Evolutionary conservation across 805 yeast species (phyloP).

Genomic region (Candida nemodendra): DNA sequence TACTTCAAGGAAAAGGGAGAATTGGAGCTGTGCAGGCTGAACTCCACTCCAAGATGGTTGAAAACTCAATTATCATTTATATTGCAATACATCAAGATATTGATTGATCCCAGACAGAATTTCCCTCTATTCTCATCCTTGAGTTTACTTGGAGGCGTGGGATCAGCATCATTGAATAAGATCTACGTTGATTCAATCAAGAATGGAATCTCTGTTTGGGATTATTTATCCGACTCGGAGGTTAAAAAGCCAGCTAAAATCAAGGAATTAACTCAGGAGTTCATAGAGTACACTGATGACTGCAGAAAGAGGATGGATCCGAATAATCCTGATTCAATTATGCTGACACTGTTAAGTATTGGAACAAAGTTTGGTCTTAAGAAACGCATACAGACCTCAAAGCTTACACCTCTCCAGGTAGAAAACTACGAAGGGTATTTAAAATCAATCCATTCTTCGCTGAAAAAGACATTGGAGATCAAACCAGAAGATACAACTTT

Average conservation of each 20-base stretch:
- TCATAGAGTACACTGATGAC: slow-evolving; percentile 13
- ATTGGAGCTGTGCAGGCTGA: slow-evolving; percentile 42
- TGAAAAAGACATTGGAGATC: slow-evolving; percentile 23
- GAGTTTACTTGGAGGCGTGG: slow-evolving; percentile 23
- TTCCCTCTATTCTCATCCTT: slow-evolving; percentile 28
- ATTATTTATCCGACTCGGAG: slow-evolving; percentile 16
- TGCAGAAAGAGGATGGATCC: slow-evolving; percentile 27
- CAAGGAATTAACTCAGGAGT: slow-evolving; percentile 8
- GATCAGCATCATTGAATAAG: slow-evolving; percentile 18
- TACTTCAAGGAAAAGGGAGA: slow-evolving; percentile 39
- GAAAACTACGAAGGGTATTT: slow-evolving; percentile 32
- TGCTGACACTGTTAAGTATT: slow-evolving; percentile 34
- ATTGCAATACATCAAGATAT: slow-evolving; percentile 47
- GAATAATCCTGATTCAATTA: slow-evolving; percentile 36
- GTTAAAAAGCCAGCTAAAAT: slow-evolving; percentile 11
- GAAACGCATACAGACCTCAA: slow-evolving; percentile 24
- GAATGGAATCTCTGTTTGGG: slow-evolving; percentile 24
- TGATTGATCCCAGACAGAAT: slow-evolving; percentile 31
- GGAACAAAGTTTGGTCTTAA: slow-evolving; percentile 37
- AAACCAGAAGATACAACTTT: slow-evolving; percentile 31
- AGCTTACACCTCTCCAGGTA: slow-evolving; percentile 17
- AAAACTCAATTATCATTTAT: slow-evolving; percentile 42
- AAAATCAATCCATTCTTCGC: slow-evolving; percentile 35
- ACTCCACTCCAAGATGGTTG: slow-evolving; percentile 52
- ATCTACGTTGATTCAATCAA: slow-evolving; percentile 17